Percentiles rank a stretch among this genome's conserved stretches.
Evolutionary conservation across 2,329 filamentous ascomycete genomes (phyloP).

Genomic region (Diaporthe humulicola): DNA sequence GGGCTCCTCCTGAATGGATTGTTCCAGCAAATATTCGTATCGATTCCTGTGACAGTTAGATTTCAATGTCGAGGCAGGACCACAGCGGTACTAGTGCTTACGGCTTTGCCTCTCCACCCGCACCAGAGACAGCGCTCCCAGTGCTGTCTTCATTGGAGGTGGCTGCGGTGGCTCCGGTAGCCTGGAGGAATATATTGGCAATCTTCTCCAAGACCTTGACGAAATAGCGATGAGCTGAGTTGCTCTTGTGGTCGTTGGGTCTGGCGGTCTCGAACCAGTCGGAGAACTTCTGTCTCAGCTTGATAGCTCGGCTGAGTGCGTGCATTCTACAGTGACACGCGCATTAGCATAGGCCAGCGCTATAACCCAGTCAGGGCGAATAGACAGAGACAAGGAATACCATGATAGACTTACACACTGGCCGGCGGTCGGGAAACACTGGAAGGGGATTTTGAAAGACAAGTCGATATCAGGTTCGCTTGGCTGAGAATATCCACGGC

Average conservation of each 20-base stretch:
- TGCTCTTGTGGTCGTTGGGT: background rate
- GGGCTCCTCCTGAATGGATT: background rate
- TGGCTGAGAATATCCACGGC: background rate
- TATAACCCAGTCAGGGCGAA: background rate
- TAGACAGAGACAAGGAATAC: background rate
- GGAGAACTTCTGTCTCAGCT: background rate
- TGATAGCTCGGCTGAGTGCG: background rate
- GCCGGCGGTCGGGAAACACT: background rate
- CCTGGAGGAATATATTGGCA: background rate
- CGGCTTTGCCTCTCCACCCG: background rate
- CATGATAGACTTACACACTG: background rate
- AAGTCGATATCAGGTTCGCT: background rate
- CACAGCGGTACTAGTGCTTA: background rate
- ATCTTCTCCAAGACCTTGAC: background rate
- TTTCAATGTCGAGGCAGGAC: accelerated
- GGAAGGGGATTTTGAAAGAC: background rate
- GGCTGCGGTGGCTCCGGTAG: background rate
- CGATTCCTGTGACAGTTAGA: background rate
- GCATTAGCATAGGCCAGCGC: background rate
- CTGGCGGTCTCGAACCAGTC: background rate
- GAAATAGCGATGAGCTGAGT: background rate
- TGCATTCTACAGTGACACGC: background rate
- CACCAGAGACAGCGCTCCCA: background rate
- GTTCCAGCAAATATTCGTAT: background rate
- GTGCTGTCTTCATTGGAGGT: background rate